Percentiles rank a stretch among this genome's conserved stretches.
Conservation (phyloP, 257 asterid species). For the Nicotiana benthamiana region DNA sequence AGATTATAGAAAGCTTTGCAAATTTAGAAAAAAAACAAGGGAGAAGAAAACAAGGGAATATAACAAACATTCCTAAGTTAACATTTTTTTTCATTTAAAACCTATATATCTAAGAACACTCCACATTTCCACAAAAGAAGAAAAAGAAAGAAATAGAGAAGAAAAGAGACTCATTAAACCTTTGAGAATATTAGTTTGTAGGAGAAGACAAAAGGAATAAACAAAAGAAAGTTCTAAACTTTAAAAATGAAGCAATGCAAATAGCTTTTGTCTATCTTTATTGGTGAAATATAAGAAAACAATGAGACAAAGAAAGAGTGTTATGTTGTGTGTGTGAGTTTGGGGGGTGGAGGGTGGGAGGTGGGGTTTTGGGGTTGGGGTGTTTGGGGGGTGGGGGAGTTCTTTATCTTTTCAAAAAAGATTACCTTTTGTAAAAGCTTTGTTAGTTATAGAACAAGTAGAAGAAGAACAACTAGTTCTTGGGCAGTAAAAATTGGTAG, state of each 20-base stretch:
- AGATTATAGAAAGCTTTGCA: too few relatives aligned
- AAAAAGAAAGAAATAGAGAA: too few relatives aligned
- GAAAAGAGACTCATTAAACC: neutral
- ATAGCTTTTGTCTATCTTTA: conserved; percentile 24
- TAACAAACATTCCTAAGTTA: neutral
- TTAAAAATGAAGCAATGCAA: conserved; percentile 11
- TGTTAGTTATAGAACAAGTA: conserved; percentile 13
- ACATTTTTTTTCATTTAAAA: too few relatives aligned
- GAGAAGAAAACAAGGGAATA: too few relatives aligned
- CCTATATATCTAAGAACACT: neutral
- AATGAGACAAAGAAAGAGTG: neutral
- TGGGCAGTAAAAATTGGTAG: conserved; percentile 5
- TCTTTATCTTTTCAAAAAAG: conserved; percentile 38
- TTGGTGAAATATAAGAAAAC: conserved; percentile 31
- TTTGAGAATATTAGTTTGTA: neutral
- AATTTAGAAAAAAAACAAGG: neutral
- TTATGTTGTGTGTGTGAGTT: neutral
- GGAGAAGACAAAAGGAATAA: conserved; percentile 12
- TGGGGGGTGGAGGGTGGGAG: conserved; percentile 17
- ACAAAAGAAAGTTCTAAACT: conserved; percentile 12
- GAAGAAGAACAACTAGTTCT: conserved; percentile 14
- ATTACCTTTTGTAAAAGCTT: conserved; percentile 47
- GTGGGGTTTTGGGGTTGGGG: conserved; percentile 15
- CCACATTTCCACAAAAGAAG: too few relatives aligned
- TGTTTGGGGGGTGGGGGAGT: conserved; percentile 22